Percentiles rank a stretch among this genome's conserved stretches.
These are phyloP conservation scores for Bertia moriformis DNA, from an alignment of 2,329 filamentous ascomycete species.

Conservation along the genomic window DNA sequence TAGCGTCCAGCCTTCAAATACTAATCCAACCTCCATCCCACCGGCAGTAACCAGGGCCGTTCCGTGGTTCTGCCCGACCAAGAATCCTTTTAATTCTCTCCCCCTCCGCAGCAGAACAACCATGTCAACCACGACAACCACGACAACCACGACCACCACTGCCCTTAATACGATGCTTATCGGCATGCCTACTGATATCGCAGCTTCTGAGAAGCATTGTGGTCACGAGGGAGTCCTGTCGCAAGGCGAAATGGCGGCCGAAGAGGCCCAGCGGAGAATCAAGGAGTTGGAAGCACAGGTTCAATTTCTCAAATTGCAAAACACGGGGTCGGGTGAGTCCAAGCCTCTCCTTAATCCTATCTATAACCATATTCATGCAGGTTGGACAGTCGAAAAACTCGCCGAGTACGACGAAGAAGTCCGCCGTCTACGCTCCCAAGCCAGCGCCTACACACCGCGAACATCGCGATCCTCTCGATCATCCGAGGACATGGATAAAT, in stretches of 20 bases:
- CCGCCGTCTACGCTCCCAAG: slow-evolving; percentile 23
- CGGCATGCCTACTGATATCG: not conserved
- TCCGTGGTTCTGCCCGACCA: too few species aligned
- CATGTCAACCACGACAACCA: not conserved
- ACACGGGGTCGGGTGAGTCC: slow-evolving; percentile 29
- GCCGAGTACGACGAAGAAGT: slow-evolving; percentile 51
- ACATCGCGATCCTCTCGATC: not conserved
- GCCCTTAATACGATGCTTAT: not conserved
- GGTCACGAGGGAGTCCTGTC: not conserved
- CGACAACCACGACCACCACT: not conserved
- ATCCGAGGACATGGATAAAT: not conserved
- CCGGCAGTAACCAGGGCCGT: too few species aligned
- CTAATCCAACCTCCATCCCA: too few species aligned
- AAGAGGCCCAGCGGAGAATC: slow-evolving; percentile 21
- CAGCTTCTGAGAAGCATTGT: not conserved
- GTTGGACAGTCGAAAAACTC: slow-evolving; percentile 33
- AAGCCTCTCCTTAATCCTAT: not conserved
- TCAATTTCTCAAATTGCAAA: slow-evolving; percentile 31
- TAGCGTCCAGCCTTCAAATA: too few species aligned
- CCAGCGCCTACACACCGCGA: slow-evolving; percentile 1
- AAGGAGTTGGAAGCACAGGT: slow-evolving; percentile 39
- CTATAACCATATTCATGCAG: too few species aligned
- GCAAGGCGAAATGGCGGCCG: not conserved
- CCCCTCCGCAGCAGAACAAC: too few species aligned
- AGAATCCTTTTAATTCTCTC: too few species aligned